These are phyloP conservation scores for Backusella macrospora DNA, from an alignment of 192 early-diverging fungal genomes.

Conservation along the genomic window DNA sequence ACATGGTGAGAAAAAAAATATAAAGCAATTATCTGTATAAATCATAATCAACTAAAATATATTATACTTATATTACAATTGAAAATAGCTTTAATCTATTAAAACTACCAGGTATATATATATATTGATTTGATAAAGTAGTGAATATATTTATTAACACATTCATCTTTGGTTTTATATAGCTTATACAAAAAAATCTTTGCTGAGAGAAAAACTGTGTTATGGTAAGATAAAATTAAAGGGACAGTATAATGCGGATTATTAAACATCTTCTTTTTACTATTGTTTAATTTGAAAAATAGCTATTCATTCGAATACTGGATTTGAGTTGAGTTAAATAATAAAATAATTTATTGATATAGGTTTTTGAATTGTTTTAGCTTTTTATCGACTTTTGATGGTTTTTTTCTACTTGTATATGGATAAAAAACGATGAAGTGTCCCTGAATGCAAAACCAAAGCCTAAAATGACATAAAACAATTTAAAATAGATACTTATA, in stretches of 20 bases:
- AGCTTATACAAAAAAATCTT: slow-evolving; percentile 48
- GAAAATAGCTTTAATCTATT: slow-evolving; percentile 54
- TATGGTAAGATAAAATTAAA: slow-evolving; percentile 49
- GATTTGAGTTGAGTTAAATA: slow-evolving; percentile 70
- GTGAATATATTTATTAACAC: slow-evolving; percentile 29
- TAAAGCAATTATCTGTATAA: background rate
- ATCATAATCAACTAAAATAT: background rate
- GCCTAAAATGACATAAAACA: too few relatives aligned
- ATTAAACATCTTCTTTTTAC: background rate
- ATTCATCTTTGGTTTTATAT: slow-evolving; percentile 35
- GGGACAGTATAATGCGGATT: background rate
- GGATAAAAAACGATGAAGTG: too few relatives aligned
- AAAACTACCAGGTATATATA: slow-evolving; percentile 59
- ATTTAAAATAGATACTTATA: too few relatives aligned
- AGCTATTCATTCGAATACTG: slow-evolving; percentile 68
- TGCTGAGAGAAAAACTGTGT: slow-evolving; percentile 62
- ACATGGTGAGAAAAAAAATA: slow-evolving; percentile 45
- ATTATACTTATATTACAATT: background rate
- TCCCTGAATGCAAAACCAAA: too few relatives aligned
- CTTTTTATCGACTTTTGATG: too few relatives aligned
- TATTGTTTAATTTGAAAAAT: background rate
- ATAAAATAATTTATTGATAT: background rate
- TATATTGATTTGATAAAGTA: background rate
- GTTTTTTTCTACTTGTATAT: too few relatives aligned
- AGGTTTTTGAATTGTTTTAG: too few relatives aligned